Conservation (phyloP, 495 filamentous ascomycete genomes). For the Penicillium cosmopolitanum region DNA sequence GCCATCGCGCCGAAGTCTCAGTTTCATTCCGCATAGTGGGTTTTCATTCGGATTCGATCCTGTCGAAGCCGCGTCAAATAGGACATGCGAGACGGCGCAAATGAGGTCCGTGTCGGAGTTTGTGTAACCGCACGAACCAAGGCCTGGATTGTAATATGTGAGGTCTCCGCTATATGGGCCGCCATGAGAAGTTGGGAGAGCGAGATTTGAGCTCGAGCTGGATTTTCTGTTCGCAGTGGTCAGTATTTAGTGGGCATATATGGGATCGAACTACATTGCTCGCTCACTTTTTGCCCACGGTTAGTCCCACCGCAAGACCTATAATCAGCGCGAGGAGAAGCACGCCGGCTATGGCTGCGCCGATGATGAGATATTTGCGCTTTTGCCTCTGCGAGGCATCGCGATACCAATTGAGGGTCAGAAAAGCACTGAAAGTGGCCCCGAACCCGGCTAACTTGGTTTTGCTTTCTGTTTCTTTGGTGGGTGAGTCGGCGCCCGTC, state of each 20-base stretch:
- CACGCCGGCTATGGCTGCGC: conserved; percentile 11
- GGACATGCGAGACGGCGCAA: conserved; percentile 65
- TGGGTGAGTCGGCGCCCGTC: conserved; percentile 1
- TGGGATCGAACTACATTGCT: neutral
- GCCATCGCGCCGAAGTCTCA: conserved; percentile 59
- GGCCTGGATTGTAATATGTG: conserved; percentile 69
- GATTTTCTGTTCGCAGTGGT: neutral
- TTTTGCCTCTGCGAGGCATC: conserved; percentile 13
- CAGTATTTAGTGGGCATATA: neutral
- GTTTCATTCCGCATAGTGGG: conserved; percentile 67
- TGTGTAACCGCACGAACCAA: conserved; percentile 72
- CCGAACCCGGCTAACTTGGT: neutral
- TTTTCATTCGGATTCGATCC: conserved; percentile 69
- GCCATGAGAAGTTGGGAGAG: conserved; percentile 56
- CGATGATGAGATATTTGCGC: conserved; percentile 33
- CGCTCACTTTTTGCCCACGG: conserved; percentile 26
- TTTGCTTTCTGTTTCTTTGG: neutral
- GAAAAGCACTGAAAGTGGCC: neutral
- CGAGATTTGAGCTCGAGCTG: conserved; percentile 44
- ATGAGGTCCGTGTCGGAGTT: conserved; percentile 57
- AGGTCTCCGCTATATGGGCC: conserved; percentile 64
- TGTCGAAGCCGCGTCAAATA: conserved; percentile 64
- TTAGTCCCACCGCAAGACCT: conserved; percentile 58
- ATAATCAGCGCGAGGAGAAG: conserved; percentile 56
- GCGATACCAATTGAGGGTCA: neutral